phyloP scores from a whole-genome alignment of 2,329 filamentous ascomycete genomes.

The Geosmithia morbida region DNA sequence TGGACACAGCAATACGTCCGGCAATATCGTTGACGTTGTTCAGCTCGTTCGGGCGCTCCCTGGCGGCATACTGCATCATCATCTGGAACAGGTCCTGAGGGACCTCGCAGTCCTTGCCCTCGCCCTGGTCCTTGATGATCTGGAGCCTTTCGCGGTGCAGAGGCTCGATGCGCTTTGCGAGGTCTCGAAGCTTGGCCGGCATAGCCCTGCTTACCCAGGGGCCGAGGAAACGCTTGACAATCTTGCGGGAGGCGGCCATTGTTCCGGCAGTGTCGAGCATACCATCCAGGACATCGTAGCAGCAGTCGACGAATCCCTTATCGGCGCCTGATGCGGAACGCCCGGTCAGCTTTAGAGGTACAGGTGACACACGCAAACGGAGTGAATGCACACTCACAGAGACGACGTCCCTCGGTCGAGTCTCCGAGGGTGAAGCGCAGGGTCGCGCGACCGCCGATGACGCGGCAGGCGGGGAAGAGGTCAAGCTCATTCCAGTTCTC shows the following conservation, averaged over 20 bases:
- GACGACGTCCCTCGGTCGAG: not conserved
- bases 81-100: conserved; percentile 13
- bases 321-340: not conserved
- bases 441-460: conserved; percentile 15
- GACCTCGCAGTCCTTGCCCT: not conserved
- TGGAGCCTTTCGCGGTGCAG: not conserved
- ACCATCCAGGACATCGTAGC: not conserved
- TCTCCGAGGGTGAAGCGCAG: conserved; percentile 16
- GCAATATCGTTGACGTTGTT: conserved; percentile 13
- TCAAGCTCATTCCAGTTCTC: conserved; percentile 19
- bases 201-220: not conserved
- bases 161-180: not conserved
- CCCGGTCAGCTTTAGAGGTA: not conserved
- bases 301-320: not conserved
- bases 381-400: not conserved
- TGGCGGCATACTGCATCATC: conserved; percentile 23
- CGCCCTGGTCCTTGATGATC: not conserved
- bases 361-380: not conserved
- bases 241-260: not conserved
- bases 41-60: conserved; percentile 21
- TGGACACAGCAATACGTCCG: conserved; percentile 14
- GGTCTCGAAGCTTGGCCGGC: not conserved
- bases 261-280: not conserved
- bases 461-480: conserved; percentile 10
- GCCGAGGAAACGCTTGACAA: not conserved